A percentile compares a stretch with the other conserved stretches of the same genome.
Conservation (phyloP, 2,329 filamentous ascomycete genomes). For the Fusarium protoensiforme region DNA sequence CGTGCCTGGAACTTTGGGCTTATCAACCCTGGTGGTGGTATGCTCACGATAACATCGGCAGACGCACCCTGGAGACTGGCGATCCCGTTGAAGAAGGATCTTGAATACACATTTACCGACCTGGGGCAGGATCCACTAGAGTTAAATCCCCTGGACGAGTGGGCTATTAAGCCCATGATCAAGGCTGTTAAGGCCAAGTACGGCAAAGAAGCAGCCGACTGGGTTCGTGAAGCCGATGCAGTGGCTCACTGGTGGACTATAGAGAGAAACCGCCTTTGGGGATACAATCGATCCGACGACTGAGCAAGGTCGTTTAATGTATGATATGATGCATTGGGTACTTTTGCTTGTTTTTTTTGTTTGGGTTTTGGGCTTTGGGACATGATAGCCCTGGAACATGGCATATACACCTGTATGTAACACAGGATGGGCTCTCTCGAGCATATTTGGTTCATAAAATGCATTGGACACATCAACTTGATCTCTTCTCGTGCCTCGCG, state of each 20-base stretch:
- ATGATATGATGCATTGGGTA: slow-evolving; percentile 34
- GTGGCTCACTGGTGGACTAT: slow-evolving; percentile 36
- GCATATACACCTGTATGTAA: slow-evolving; percentile 24
- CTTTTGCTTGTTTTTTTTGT: slow-evolving; percentile 6
- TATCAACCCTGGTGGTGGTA: slow-evolving; percentile 48
- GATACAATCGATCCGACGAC: slow-evolving; percentile 28
- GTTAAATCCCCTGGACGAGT: slow-evolving; percentile 38
- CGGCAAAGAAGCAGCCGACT: slow-evolving; percentile 40
- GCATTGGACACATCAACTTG: background rate
- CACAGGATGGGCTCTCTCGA: slow-evolving; percentile 27
- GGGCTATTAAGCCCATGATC: slow-evolving; percentile 38
- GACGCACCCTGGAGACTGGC: slow-evolving; percentile 47
- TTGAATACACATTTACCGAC: slow-evolving; percentile 48
- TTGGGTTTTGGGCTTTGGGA: slow-evolving; percentile 11
- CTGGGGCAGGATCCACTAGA: slow-evolving; percentile 44
- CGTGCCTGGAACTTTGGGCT: slow-evolving; percentile 49
- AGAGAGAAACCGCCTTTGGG: slow-evolving; percentile 36
- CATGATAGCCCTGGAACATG: slow-evolving; percentile 23
- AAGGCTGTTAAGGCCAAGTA: slow-evolving; percentile 36
- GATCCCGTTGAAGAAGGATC: slow-evolving; percentile 45
- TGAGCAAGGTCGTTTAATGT: slow-evolving; percentile 11
- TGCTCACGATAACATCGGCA: slow-evolving; percentile 46
- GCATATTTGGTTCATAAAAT: slow-evolving; percentile 10
- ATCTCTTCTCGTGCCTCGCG: background rate
- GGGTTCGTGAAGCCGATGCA: slow-evolving; percentile 38